phyloP scores from a whole-genome alignment of 2,329 filamentous ascomycete species.

The Chaetoscypha palmicola region DNA sequence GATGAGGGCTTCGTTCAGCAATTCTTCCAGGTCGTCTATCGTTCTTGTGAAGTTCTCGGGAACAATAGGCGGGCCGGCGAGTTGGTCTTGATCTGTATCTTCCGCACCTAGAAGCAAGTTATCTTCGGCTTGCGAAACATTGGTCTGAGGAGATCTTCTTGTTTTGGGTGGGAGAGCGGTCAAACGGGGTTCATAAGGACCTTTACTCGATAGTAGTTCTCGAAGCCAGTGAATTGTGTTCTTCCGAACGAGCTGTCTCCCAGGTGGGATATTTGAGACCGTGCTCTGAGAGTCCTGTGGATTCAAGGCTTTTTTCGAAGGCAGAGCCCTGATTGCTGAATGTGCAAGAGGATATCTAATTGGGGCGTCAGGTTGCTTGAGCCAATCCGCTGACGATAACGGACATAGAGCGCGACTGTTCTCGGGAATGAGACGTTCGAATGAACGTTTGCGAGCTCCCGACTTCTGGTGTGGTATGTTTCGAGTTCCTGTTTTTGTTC shows the following conservation, averaged over 20 bases:
- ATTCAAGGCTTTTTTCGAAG: not conserved
- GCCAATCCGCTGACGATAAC: conserved; percentile 15
- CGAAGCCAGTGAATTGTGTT: conserved; percentile 27
- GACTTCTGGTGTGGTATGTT: conserved; percentile 5
- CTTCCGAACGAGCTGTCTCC: conserved; percentile 13
- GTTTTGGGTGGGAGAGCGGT: conserved; percentile 25
- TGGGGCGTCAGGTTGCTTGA: conserved; percentile 1
- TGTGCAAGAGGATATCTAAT: not conserved
- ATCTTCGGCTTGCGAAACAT: not conserved
- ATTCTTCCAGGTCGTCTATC: conserved; percentile 31
- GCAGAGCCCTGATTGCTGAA: not conserved
- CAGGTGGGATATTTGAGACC: conserved; percentile 5
- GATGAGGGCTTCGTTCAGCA: conserved; percentile 32
- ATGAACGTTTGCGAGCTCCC: conserved; percentile 5
- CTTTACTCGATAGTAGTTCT: conserved; percentile 23
- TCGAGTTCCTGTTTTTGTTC: conserved; percentile 9
- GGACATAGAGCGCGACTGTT: conserved; percentile 10
- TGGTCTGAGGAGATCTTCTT: conserved; percentile 10
- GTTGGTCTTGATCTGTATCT: not conserved
- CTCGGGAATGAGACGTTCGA: conserved; percentile 7
- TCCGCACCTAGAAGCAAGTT: conserved; percentile 3
- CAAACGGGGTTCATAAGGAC: conserved; percentile 23
- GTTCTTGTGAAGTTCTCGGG: conserved; percentile 30
- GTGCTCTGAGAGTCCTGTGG: conserved; percentile 8
- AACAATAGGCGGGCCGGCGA: conserved; percentile 5